Evolutionary conservation across 106 monocot genomes (phyloP), one percentile per base, ranked within the genome.

Genomic region (Gastrodia elata): DNA sequence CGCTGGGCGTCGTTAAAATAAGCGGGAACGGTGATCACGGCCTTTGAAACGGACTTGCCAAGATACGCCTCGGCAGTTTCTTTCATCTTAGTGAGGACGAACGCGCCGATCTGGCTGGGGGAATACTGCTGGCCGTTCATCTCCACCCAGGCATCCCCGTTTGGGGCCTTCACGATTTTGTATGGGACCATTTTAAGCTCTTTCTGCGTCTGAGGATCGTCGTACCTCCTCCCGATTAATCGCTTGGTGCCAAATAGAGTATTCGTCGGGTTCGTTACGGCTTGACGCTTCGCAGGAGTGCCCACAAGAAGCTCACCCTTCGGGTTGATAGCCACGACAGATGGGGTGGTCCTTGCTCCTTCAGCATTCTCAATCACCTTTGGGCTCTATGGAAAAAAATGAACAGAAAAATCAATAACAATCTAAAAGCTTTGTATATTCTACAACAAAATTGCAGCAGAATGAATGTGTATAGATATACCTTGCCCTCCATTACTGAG

Each of bases 111-210:
- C 22, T 87, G 87, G 37, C 89, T 89, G 0, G 92, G 92, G 0
- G 92, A 92, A 78, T 93, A 93, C 43, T 89, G 87, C 73, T 93
- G 87, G 15, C 93, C 93, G 49, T 78, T 87, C 82, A 87, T 80
- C 68, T 93, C 89, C 8, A 93, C 89, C 93, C 93, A 93, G 39
- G 92, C 92, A 81, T 92, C 92, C 15, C 92, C 92, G 67, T 82
- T 92, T 1, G 88, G 78, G 1, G 87, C 92, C 61, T 83, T 89
- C 24, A 89, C 89, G 34, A 92, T 92, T 65, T 87, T 89, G 73
- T 89, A 92, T 33, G 92, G 80, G 7, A 90, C 84, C 84, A 84
- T 88, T 71, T 85, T 85, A 32, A 88, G 75, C 52, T 88, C 88
- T 61, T 88, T 88, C 73, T 85, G 83, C 0, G 83, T 88, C 39